Base-by-base conservation (phyloP, 441 rosid species). In the Adansonia grandidieri region DNA sequence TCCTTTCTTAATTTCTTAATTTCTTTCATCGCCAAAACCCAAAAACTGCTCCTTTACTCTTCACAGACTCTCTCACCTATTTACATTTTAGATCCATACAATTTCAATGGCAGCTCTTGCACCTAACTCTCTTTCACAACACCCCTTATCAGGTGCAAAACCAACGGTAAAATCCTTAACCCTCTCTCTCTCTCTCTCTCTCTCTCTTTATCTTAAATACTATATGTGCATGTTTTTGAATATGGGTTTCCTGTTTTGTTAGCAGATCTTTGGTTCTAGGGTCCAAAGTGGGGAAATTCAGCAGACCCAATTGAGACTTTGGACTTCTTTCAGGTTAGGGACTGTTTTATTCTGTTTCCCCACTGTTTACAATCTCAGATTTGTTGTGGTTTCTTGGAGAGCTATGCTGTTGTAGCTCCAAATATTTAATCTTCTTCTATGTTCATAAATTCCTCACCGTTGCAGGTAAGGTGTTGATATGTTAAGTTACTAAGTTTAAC, bases 251-350 rank as follows among this genome's bases (percentile, higher is more conserved):
- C 45, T 83, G 40, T 76, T 82, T 63, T 32, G 72, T 42, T 22
- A 61, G 77, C 85, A 88, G 92, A 84, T 90, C 80, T 79, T 84
- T 79, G 80, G 77, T 70, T 82, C 80, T n/a, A 77, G 68, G 80
- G 65, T 54, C 69, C 81, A 83, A 68, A 78, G 53, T 24, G 82
- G 83, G 75, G 80, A 79, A 83, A 78, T 76, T 75, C 87, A 72
- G 79, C 80, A 58, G 15, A 81, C 85, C 87, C 86, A 64, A 20
- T 74, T 83, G 74, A 83, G 84, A 75, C 76, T 85, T 13, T 51
- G 77, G 24, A 48, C 82, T 73, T 78, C 77, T 85, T 78, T 63
- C 42, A 87, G 84, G 96, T 91, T 78, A 85, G 85, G 70, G 54
- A 20, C 62, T 58, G 9, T 64, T 54, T 10, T 57, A 14, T 32